Evolutionary conservation across 257 asterid species (phyloP).

Genomic region (Ilex asprella): DNA sequence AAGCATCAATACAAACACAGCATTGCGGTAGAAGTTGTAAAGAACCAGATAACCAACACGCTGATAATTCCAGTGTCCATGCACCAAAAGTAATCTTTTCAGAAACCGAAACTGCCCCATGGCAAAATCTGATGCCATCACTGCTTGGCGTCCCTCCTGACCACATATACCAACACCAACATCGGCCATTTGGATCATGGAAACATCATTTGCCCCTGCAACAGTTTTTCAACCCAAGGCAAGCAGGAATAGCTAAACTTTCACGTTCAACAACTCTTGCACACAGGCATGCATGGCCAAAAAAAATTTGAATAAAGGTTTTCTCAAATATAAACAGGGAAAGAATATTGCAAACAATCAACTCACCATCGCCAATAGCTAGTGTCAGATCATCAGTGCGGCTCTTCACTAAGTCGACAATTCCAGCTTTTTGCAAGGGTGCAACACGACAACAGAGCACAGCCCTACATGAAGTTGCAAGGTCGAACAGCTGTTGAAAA

Average conservation of each 20-base stretch:
- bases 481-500: conserved; percentile 73
- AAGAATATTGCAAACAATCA: conserved; percentile 1
- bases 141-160: conserved; percentile 99
- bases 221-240: conserved; percentile 22
- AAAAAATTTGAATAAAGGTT: background rate
- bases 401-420: conserved; percentile 84
- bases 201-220: conserved; percentile 96
- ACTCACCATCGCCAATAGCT: conserved; percentile 98
- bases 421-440: conserved; percentile 98
- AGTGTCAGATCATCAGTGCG: conserved; percentile 97
- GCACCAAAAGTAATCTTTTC: conserved; percentile 88
- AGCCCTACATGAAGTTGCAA: conserved; percentile 80
- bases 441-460: conserved; percentile 98
- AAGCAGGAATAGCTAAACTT: conserved; percentile 6
- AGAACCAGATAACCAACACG: conserved; percentile 90
- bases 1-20: conserved; percentile 95
- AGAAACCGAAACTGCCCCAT: conserved; percentile 96
- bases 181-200: conserved; percentile 99
- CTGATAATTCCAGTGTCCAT: conserved; percentile 98
- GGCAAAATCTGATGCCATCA: conserved; percentile 99
- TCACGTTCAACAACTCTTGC: background rate
- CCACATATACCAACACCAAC: conserved; percentile 99
- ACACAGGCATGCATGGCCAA: background rate
- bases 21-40: conserved; percentile 94
- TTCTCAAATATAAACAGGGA: conserved; percentile 1